Evolutionary conservation across 2,329 filamentous ascomycete genomes (phyloP).

Genomic region (Clathrospora elynae): DNA sequence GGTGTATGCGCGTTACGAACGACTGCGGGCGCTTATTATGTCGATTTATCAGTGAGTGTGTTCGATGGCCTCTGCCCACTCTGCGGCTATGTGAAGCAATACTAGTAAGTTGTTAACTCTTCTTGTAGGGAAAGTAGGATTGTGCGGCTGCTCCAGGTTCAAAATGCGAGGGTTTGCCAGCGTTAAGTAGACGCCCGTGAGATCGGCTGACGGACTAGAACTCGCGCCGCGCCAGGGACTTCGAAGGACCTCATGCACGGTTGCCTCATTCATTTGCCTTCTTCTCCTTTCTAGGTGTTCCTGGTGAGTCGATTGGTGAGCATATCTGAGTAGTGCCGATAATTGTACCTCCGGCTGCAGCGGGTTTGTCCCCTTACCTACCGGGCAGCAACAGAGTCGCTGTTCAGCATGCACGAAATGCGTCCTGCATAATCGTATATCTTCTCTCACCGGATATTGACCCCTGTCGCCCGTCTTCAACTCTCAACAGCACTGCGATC

Average conservation of each 20-base stretch:
- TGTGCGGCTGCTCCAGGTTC: not conserved
- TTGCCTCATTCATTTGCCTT: slow-evolving; percentile 24
- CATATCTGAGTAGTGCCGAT: slow-evolving; percentile 6
- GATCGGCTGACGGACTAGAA: slow-evolving; percentile 19
- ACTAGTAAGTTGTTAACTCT: slow-evolving; percentile 11
- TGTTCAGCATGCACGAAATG: slow-evolving; percentile 6
- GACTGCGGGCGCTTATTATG: slow-evolving; percentile 18
- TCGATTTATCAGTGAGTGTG: slow-evolving; percentile 6
- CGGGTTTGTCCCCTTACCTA: slow-evolving; percentile 13
- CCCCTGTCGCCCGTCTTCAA: slow-evolving; percentile 7
- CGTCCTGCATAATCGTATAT: slow-evolving; percentile 14
- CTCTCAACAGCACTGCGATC: slow-evolving; percentile 4
- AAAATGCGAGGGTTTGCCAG: slow-evolving; percentile 17
- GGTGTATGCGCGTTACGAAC: slow-evolving; percentile 12
- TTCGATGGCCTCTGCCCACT: slow-evolving; percentile 3
- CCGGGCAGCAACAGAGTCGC: slow-evolving; percentile 8
- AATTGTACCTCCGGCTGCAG: slow-evolving; percentile 15
- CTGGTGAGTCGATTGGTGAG: slow-evolving; percentile 22
- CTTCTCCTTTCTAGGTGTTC: slow-evolving; percentile 4
- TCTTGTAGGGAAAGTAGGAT: not conserved
- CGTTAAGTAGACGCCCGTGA: slow-evolving; percentile 28
- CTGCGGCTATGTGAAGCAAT: slow-evolving; percentile 7
- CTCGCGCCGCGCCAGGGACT: slow-evolving; percentile 7
- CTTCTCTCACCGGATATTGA: slow-evolving; percentile 15
- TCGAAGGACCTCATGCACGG: slow-evolving; percentile 22